A percentile compares a stretch with the other conserved stretches of the same genome.
These are phyloP conservation scores for Paraconiothyrium brasiliense DNA, from an alignment of 2,329 filamentous ascomycete genomes.

Conservation along the genomic window DNA sequence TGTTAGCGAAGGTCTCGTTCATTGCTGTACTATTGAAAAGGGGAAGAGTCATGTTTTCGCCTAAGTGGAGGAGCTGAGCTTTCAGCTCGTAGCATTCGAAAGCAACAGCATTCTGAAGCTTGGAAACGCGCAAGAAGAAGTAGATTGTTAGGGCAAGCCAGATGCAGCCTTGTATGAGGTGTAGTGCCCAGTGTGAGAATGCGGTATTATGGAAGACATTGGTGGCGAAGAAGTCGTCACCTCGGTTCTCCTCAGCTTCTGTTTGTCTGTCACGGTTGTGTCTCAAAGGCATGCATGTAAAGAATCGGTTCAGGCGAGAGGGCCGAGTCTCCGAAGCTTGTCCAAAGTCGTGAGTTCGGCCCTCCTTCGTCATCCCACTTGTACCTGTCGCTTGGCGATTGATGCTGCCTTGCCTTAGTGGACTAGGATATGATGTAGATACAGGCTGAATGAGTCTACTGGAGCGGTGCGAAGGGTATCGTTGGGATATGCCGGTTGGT, in stretches of 20 bases:
- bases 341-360: neutral
- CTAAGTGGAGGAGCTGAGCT: neutral
- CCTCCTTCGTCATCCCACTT: neutral
- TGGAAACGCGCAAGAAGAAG: constrained; percentile 2
- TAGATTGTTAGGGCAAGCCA: constrained; percentile 5
- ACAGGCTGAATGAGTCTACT: neutral
- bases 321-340: neutral
- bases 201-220: neutral
- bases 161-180: neutral
- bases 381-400: neutral
- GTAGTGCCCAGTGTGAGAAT: constrained; percentile 1
- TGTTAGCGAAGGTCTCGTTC: neutral
- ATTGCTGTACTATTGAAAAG: neutral
- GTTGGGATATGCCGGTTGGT: neutral
- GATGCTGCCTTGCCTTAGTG: neutral
- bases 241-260: neutral
- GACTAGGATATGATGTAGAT: neutral
- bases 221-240: neutral
- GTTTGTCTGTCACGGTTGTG: neutral
- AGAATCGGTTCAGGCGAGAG: neutral
- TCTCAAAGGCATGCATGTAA: neutral
- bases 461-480: neutral
- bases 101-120: neutral
- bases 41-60: neutral
- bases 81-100: constrained; percentile 16